Evolutionary conservation across 345 rosid genomes (phyloP), one percentile per base, ranked within the genome.

Genomic region (Pelargonium nanum): DNA sequence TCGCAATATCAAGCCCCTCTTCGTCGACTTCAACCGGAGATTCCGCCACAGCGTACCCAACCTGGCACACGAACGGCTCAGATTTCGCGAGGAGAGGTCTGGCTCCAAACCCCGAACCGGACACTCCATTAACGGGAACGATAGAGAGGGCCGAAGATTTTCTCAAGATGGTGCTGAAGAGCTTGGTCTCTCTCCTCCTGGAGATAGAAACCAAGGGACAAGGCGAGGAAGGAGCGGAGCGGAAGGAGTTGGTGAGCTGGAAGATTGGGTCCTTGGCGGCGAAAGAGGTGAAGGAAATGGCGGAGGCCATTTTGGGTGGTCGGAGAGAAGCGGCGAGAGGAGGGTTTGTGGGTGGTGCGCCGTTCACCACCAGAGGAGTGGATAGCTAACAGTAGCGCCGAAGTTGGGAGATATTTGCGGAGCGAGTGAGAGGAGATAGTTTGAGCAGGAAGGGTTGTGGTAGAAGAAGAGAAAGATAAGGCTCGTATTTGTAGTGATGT

Each of bases 1-100:
- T 84, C 44, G 86, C 55, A 30, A 87, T 79, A 58, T 80, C 90
- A 25, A 87, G 86, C 55, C 91, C 93, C 19, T 86, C 98, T 10
- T 80, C 82, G 10, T 62, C 83, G 4, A 80, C 86, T 0, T 96
- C 95, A 6, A 68, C 77, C 76, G 75, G 80, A 1, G 83, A 82
- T 52, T 65, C 64, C 55, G 74, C 63, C 50, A 56, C 61, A 54
- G 34, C 10, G 26, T 85, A 73, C 23, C 48, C 48, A 40, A 85
- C 74, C 66, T 73, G 75, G 60, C 76, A 88, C 54, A 67, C 71
- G 56, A 80, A 77, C 22, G 80, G 83, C 19, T 72, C 70, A 22
- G 96, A 66, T 61, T 71, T 75, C 53, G 63, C 75, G 57, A 85
- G 57, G 65, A 63, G 80, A 85, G 6, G 56, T 26, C 26, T 12